Conservation (phyloP, 2,329 filamentous ascomycete genomes). For the Scortechinia acanthostroma region DNA sequence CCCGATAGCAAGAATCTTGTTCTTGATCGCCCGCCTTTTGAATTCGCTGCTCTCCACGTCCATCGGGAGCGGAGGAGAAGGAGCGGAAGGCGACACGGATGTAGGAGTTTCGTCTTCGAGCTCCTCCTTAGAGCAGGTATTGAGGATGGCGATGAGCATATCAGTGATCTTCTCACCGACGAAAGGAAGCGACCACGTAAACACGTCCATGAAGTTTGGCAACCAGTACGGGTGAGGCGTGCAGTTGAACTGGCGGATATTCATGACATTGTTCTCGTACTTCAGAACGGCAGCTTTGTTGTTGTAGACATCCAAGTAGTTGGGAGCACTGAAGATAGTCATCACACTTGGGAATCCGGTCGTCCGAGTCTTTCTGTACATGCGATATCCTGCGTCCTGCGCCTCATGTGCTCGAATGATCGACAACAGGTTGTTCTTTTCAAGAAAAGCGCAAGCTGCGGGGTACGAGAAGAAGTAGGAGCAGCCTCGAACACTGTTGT, state of each 20-base stretch:
- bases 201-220: slow-evolving; percentile 99
- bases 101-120: slow-evolving; percentile 76
- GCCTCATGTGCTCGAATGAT: slow-evolving; percentile 97
- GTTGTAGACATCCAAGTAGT: slow-evolving; percentile 99
- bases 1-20: slow-evolving; percentile 97
- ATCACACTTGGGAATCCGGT: slow-evolving; percentile 98
- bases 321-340: slow-evolving; percentile 98
- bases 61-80: slow-evolving; percentile 65
- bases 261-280: slow-evolving; percentile 99
- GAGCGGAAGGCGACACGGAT: slow-evolving; percentile 63
- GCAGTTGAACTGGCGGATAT: slow-evolving; percentile 99
- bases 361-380: slow-evolving; percentile 97
- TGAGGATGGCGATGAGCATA: slow-evolving; percentile 97
- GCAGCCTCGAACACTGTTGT: slow-evolving; percentile 96
- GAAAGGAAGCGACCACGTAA: slow-evolving; percentile 98
- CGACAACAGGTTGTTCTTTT: slow-evolving; percentile 97
- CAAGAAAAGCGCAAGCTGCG: slow-evolving; percentile 90
- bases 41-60: slow-evolving; percentile 86
- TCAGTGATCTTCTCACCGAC: slow-evolving; percentile 99
- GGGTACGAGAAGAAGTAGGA: slow-evolving; percentile 99
- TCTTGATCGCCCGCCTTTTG: slow-evolving; percentile 96
- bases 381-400: slow-evolving; percentile 95
- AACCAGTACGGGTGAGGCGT: slow-evolving; percentile 99
- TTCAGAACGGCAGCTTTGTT: slow-evolving; percentile 98
- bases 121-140: slow-evolving; percentile 98